Percentiles rank a stretch among this genome's conserved stretches.
Conservation (phyloP, 805 yeast genomes). For the Teunomyces stri region DNA sequence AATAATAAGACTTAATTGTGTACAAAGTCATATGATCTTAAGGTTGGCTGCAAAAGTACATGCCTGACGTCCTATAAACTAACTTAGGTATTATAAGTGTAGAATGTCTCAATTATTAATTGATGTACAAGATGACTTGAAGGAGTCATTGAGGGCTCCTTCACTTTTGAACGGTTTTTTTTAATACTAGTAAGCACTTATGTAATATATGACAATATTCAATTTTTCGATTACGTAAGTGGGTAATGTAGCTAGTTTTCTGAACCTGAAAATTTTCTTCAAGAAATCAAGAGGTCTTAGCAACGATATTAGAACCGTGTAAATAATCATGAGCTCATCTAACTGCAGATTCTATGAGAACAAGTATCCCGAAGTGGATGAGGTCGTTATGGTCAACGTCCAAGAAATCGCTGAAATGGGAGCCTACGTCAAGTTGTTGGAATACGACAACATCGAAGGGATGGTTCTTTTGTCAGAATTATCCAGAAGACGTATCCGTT, state of each 20-base stretch:
- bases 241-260: not conserved
- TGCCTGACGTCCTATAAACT: too few species aligned
- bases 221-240: not conserved
- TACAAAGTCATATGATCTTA: too few species aligned
- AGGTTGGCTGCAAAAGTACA: too few species aligned
- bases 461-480: slow-evolving; percentile 95
- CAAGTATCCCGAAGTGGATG: slow-evolving; percentile 98
- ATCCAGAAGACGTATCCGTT: slow-evolving; percentile 97
- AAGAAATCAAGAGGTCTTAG: not conserved
- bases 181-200: not conserved
- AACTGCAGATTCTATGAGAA: slow-evolving; percentile 96
- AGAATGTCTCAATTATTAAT: too few species aligned
- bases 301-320: not conserved
- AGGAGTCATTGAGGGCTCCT: too few species aligned
- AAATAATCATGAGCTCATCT: slow-evolving; percentile 65
- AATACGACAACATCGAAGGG: slow-evolving; percentile 97
- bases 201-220: not conserved
- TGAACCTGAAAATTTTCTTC: slow-evolving; percentile 5
- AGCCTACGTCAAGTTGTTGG: slow-evolving; percentile 92
- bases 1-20: too few species aligned
- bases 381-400: slow-evolving; percentile 98
- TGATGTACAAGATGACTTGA: too few species aligned
- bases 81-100: too few species aligned
- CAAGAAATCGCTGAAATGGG: slow-evolving; percentile 99
- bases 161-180: too few species aligned